These are phyloP conservation scores for Candida frijolesensis DNA, from an alignment of 1,139 yeast species.

Conservation along the genomic window DNA sequence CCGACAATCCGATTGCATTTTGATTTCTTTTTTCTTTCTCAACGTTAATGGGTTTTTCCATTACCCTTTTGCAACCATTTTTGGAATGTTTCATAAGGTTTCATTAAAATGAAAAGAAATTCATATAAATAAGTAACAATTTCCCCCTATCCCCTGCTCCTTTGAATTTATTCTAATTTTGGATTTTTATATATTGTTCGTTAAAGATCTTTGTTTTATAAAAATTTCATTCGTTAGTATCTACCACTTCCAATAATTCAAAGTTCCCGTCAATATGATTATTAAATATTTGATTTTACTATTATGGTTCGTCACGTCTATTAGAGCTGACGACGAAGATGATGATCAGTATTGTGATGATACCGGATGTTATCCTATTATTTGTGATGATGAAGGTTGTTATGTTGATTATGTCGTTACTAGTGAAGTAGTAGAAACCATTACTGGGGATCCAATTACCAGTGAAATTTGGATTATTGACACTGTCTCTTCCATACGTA, in stretches of 20 bases:
- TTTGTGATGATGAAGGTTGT: constrained; percentile 6
- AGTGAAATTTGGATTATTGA: background rate
- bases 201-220: background rate
- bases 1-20: too few relatives aligned
- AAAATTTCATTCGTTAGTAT: background rate
- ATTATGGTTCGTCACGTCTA: background rate
- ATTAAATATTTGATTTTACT: background rate
- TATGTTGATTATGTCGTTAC: background rate
- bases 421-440: background rate
- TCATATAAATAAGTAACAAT: background rate
- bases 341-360: constrained; percentile 5
- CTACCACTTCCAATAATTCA: background rate
- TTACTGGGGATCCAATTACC: background rate
- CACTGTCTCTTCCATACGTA: background rate
- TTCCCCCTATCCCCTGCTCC: background rate
- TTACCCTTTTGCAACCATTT: too few relatives aligned
- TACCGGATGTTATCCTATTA: constrained; percentile 3
- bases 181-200: background rate
- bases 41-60: too few relatives aligned
- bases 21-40: too few relatives aligned
- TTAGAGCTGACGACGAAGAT: background rate
- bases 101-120: too few relatives aligned
- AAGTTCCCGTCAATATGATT: background rate
- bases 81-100: too few relatives aligned
- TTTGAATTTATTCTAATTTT: background rate